Percentiles rank a stretch among this genome's conserved stretches.
phyloP scores from a whole-genome alignment of 768 basidiomycete genomes.

The Hydnum rufescens region DNA sequence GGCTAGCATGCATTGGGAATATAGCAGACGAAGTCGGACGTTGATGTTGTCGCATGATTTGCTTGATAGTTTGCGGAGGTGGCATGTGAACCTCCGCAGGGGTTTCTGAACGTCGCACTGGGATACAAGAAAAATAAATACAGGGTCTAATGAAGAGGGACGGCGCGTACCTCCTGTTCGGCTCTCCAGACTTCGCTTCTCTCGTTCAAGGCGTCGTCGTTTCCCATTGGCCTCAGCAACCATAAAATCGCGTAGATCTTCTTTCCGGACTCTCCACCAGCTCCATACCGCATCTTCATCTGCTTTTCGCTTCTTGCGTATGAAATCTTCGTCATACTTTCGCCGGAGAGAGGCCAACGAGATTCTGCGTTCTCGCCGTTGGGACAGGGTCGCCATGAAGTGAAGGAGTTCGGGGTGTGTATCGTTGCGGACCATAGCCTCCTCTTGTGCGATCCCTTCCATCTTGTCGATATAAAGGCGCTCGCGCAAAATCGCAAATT shows the following conservation, averaged over 20 bases:
- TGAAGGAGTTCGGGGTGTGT: slow-evolving; percentile 75
- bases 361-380: slow-evolving; percentile 60
- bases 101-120: background rate
- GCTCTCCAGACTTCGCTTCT: slow-evolving; percentile 59
- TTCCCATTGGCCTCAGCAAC: slow-evolving; percentile 80
- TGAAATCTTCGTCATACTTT: slow-evolving; percentile 42
- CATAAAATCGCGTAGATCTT: slow-evolving; percentile 69
- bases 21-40: background rate
- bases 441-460: slow-evolving; percentile 79
- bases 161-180: slow-evolving; percentile 39
- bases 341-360: slow-evolving; percentile 62
- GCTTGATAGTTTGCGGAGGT: background rate
- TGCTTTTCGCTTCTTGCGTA: slow-evolving; percentile 37
- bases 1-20: background rate
- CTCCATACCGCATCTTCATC: slow-evolving; percentile 72
- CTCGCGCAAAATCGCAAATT: slow-evolving; percentile 74
- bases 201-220: slow-evolving; percentile 64
- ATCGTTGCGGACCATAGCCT: slow-evolving; percentile 62
- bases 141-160: background rate
- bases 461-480: slow-evolving; percentile 85
- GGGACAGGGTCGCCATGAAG: slow-evolving; percentile 57
- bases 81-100: background rate
- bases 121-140: background rate
- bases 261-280: slow-evolving; percentile 75
- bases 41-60: background rate